Conservation (phyloP, 345 rosid species). For the Trapa incisa region DNA sequence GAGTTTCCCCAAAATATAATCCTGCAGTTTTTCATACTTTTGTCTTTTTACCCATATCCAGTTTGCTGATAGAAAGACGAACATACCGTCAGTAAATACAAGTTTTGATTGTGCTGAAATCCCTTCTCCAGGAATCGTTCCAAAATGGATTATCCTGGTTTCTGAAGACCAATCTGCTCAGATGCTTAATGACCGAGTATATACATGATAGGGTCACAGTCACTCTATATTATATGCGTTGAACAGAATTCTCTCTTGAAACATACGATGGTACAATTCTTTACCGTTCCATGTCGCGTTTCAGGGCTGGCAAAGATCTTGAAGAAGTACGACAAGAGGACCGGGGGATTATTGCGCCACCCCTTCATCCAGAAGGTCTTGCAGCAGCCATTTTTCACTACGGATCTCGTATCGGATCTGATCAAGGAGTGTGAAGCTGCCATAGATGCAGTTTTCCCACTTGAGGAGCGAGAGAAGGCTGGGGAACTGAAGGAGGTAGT, state of each 20-base stretch:
- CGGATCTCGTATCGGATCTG: constrained; percentile 61
- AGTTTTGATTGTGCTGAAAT: too few relatives aligned
- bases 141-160: too few relatives aligned
- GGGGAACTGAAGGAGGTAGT: constrained; percentile 16
- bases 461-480: constrained; percentile 12
- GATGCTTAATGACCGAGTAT: too few relatives aligned
- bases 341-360: constrained; percentile 39
- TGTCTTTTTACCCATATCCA: neutral
- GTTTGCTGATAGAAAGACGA: too few relatives aligned
- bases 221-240: too few relatives aligned
- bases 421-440: constrained; percentile 63
- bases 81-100: too few relatives aligned
- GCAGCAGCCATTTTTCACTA: constrained; percentile 64
- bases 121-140: too few relatives aligned
- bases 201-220: too few relatives aligned
- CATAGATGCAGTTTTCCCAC: constrained; percentile 45
- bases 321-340: constrained; percentile 87
- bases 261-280: too few relatives aligned
- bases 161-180: too few relatives aligned
- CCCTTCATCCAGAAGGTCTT: constrained; percentile 60
- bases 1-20: neutral
- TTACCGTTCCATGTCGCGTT: neutral
- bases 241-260: neutral
- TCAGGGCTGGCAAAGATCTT: constrained; percentile 69
- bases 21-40: neutral